phyloP scores from a whole-genome alignment of 495 filamentous ascomycete species.

The Aspergillus saccharolyticus region DNA sequence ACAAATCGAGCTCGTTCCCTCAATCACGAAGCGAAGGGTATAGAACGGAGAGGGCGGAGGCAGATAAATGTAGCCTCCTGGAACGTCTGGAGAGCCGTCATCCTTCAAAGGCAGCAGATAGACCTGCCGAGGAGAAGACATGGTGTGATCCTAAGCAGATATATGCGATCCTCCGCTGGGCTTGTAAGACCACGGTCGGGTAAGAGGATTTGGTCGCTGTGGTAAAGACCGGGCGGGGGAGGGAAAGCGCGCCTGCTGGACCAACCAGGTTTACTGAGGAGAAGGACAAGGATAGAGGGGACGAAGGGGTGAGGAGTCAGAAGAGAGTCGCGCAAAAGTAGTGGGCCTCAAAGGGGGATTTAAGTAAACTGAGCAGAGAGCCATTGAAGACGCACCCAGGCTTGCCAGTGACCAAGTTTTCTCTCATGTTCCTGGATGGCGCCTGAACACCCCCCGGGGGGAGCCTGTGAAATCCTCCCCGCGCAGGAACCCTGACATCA shows the following conservation, averaged over 20 bases:
- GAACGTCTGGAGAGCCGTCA: conserved; percentile 83
- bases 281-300: neutral
- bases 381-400: conserved; percentile 2
- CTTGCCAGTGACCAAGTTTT: conserved; percentile 9
- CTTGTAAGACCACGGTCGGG: neutral
- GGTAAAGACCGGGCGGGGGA: neutral
- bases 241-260: neutral
- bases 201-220: neutral
- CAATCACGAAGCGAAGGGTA: conserved; percentile 83
- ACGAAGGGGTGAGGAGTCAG: neutral
- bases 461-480: conserved; percentile 10
- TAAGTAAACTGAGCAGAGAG: conserved; percentile 3
- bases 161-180: neutral
- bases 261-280: neutral
- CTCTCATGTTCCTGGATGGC: conserved; percentile 15
- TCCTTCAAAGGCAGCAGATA: conserved; percentile 89
- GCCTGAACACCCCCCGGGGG: conserved; percentile 10
- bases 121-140: conserved; percentile 47
- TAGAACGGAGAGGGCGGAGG: conserved; percentile 71
- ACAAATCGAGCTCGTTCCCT: conserved; percentile 94
- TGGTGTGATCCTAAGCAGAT: conserved; percentile 11
- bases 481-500: conserved; percentile 23
- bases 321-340: too few species aligned
- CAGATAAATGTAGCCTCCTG: conserved; percentile 86
- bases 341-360: neutral